phyloP scores from a whole-genome alignment of 495 filamentous ascomycete species.

The Annulohypoxylon maeteangense region DNA sequence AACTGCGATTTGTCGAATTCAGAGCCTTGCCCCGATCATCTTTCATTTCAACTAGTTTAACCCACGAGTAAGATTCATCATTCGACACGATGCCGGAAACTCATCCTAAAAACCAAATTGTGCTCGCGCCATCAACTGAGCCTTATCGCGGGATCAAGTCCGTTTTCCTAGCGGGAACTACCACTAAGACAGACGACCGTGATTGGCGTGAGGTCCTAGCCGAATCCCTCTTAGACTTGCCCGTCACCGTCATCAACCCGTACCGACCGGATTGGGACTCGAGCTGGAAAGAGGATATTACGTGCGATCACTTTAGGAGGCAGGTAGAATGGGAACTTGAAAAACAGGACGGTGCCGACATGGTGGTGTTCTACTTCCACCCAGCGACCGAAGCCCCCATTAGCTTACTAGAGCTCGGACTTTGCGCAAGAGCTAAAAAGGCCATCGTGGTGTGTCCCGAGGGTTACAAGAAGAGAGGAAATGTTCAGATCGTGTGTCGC shows the following conservation, averaged over 20 bases:
- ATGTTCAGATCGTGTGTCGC: constrained; percentile 65
- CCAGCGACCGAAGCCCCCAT: constrained; percentile 57
- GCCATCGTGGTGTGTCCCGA: constrained; percentile 62
- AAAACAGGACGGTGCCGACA: constrained; percentile 60
- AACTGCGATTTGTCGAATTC: background rate
- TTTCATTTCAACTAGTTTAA: background rate
- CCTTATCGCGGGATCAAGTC: constrained; percentile 39
- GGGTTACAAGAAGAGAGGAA: constrained; percentile 66
- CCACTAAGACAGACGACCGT: constrained; percentile 36
- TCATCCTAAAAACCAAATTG: constrained; percentile 43
- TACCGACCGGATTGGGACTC: constrained; percentile 64
- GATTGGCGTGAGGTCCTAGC: constrained; percentile 57
- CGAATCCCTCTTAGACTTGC: constrained; percentile 49
- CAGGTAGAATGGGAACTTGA: constrained; percentile 71
- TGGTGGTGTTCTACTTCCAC: constrained; percentile 67
- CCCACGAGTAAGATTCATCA: background rate
- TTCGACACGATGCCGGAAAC: constrained; percentile 19
- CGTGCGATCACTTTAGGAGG: constrained; percentile 55
- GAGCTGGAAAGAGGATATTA: constrained; percentile 59
- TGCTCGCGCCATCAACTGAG: constrained; percentile 49
- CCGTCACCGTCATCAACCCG: constrained; percentile 70
- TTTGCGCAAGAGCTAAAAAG: constrained; percentile 59
- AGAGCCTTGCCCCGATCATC: constrained; percentile 10
- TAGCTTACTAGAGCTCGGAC: constrained; percentile 63
- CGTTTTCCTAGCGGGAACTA: constrained; percentile 59